Evolutionary conservation across 2,329 filamentous ascomycete species (phyloP).

Genomic region (Septoria linicola): DNA sequence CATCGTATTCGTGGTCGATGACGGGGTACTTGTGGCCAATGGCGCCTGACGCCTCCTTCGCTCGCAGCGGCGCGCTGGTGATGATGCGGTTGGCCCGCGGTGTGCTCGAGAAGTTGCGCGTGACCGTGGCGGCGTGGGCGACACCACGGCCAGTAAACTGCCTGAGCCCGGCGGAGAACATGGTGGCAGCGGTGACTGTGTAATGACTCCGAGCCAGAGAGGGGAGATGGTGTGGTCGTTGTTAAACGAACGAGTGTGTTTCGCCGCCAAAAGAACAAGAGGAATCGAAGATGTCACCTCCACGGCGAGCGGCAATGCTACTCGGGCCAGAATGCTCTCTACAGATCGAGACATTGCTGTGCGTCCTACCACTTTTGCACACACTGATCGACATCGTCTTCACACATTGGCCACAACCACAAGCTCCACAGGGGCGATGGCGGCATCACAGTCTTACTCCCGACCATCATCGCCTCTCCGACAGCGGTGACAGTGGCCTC

Average conservation of each 20-base stretch:
- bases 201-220: neutral
- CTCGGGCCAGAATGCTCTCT: too few species aligned
- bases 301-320: too few species aligned
- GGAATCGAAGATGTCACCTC: constrained; percentile 8
- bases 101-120: constrained; percentile 78
- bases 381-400: too few species aligned
- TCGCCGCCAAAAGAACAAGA: too few species aligned
- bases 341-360: too few species aligned
- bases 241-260: neutral
- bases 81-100: constrained; percentile 81
- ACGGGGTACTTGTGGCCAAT: constrained; percentile 90
- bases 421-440: too few species aligned
- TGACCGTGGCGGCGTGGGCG: constrained; percentile 42
- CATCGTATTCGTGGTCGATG: constrained; percentile 99
- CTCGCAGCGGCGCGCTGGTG: constrained; percentile 74
- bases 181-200: constrained; percentile 23
- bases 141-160: constrained; percentile 35
- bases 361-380: too few species aligned
- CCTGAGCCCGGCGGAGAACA: constrained; percentile 41
- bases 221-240: neutral
- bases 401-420: too few species aligned
- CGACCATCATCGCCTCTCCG: too few species aligned
- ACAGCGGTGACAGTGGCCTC: too few species aligned
- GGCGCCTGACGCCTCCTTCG: constrained; percentile 87
- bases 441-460: too few species aligned